Evolutionary conservation across 2,329 filamentous ascomycete species (phyloP).

Genomic region (Aspergillus bombycis): DNA sequence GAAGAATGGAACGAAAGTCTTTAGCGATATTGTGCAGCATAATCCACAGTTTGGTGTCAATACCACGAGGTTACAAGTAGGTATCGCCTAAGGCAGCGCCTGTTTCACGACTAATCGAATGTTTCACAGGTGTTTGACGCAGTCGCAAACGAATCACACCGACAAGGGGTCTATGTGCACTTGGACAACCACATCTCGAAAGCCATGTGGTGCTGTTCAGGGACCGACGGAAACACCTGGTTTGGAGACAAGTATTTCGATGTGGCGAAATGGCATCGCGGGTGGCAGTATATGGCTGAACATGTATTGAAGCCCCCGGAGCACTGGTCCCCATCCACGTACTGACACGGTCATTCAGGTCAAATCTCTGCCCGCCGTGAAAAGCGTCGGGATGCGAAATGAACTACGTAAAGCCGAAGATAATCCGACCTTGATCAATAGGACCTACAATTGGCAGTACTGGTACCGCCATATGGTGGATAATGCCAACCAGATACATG

Average conservation of each 20-base stretch:
- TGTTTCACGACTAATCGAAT: background rate
- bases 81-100: background rate
- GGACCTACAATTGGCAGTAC: slow-evolving; percentile 48
- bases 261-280: slow-evolving; percentile 63
- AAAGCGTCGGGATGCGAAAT: slow-evolving; percentile 42
- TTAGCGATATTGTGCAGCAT: slow-evolving; percentile 38
- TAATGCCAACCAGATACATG: slow-evolving; percentile 46
- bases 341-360: slow-evolving; percentile 7
- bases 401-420: slow-evolving; percentile 39
- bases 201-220: slow-evolving; percentile 62
- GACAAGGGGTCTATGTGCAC: slow-evolving; percentile 61
- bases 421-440: slow-evolving; percentile 13
- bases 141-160: slow-evolving; percentile 60
- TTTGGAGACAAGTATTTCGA: slow-evolving; percentile 65
- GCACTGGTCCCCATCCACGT: background rate
- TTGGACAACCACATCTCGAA: slow-evolving; percentile 65
- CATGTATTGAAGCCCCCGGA: slow-evolving; percentile 48
- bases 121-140: slow-evolving; percentile 57
- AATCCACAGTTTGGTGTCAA: slow-evolving; percentile 43
- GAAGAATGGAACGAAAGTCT: slow-evolving; percentile 45
- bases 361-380: slow-evolving; percentile 29
- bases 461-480: slow-evolving; percentile 51
- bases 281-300: slow-evolving; percentile 61
- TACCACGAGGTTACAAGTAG: slow-evolving; percentile 35
- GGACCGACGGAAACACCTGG: slow-evolving; percentile 61